phyloP scores from a whole-genome alignment of 2,329 filamentous ascomycete species.

The Lasiodiplodia sp. region DNA sequence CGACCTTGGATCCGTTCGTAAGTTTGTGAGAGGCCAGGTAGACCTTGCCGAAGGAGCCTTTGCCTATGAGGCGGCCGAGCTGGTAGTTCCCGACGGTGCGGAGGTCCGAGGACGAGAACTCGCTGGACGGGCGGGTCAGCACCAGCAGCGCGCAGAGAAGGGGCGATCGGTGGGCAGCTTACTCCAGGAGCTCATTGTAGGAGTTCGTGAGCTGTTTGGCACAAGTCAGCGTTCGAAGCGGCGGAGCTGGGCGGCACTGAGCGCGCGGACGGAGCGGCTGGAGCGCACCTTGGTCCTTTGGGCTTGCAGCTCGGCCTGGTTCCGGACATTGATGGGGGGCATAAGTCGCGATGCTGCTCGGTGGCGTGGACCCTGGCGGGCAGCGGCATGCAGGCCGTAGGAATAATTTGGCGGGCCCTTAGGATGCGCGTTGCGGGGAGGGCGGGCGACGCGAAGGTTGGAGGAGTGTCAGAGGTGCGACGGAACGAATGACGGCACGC shows the following conservation, averaged over 20 bases:
- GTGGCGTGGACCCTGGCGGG: neutral
- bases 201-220: constrained; percentile 83
- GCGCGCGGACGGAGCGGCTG: constrained; percentile 12
- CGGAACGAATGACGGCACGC: constrained; percentile 30
- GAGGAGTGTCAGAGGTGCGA: constrained; percentile 28
- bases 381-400: constrained; percentile 27
- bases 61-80: constrained; percentile 90
- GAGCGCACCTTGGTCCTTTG: constrained; percentile 64
- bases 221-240: constrained; percentile 21
- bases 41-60: constrained; percentile 98
- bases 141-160: constrained; percentile 26
- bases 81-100: constrained; percentile 94
- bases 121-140: constrained; percentile 61
- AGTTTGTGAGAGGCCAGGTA: constrained; percentile 96
- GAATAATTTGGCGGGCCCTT: constrained; percentile 7
- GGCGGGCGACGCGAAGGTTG: constrained; percentile 24
- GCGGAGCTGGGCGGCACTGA: constrained; percentile 16
- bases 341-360: constrained; percentile 28
- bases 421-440: constrained; percentile 26
- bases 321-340: constrained; percentile 45
- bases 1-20: constrained; percentile 95
- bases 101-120: constrained; percentile 92
- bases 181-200: constrained; percentile 96
- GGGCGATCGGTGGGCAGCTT: constrained; percentile 50
- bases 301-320: constrained; percentile 65